Conservation (phyloP, 2,329 filamentous ascomycete genomes). For the Fusarium fujikuroi region DNA sequence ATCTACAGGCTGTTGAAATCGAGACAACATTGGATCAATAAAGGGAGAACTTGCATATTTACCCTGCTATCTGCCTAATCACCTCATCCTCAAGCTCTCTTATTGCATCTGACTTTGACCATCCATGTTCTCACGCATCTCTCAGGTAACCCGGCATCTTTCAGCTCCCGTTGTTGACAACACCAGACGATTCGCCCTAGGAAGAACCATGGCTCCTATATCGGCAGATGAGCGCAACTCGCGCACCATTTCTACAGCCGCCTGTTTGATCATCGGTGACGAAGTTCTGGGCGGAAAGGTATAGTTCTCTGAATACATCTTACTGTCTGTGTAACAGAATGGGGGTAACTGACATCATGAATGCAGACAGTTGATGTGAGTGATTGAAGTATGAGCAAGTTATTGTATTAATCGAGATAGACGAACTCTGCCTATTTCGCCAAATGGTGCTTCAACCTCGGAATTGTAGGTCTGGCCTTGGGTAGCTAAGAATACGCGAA, state of each 20-base stretch:
- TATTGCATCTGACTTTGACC: slow-evolving; percentile 1
- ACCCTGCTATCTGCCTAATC: neutral
- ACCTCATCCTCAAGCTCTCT: slow-evolving; percentile 3
- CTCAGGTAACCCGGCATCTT: slow-evolving; percentile 78
- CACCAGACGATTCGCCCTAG: slow-evolving; percentile 43
- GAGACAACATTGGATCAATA: slow-evolving; percentile 17
- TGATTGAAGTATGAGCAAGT: slow-evolving; percentile 11
- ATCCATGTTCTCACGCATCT: slow-evolving; percentile 80
- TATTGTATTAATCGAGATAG: slow-evolving; percentile 50
- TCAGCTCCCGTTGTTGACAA: slow-evolving; percentile 50
- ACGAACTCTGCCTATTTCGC: slow-evolving; percentile 73
- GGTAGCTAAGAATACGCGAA: neutral
- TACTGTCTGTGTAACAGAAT: neutral
- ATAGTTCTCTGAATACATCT: slow-evolving; percentile 16
- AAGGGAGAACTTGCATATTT: slow-evolving; percentile 10
- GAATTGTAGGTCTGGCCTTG: slow-evolving; percentile 59
- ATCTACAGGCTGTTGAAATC: slow-evolving; percentile 17
- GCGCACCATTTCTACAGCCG: slow-evolving; percentile 85
- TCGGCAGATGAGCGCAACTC: slow-evolving; percentile 65
- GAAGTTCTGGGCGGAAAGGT: slow-evolving; percentile 96
- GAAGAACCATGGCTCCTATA: slow-evolving; percentile 54
- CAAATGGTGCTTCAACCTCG: slow-evolving; percentile 71
- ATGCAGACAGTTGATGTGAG: slow-evolving; percentile 54
- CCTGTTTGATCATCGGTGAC: slow-evolving; percentile 95
- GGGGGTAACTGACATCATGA: slow-evolving; percentile 4